Conservation (phyloP, 1,284 basidiomycete genomes). For the Prillingera fragicola region DNA sequence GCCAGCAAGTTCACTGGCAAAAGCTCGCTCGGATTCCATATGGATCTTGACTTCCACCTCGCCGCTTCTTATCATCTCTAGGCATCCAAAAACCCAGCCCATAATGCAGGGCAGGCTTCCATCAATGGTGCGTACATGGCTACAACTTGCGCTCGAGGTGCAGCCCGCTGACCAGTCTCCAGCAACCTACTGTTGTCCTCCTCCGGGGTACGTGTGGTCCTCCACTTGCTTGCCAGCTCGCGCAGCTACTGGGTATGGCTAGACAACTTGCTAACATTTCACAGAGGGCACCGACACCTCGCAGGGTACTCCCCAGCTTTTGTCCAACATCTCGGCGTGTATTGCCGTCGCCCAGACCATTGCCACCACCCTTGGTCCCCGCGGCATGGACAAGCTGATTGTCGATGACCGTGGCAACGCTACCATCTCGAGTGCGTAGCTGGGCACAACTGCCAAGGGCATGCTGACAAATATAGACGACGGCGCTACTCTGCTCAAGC, state of each 20-base stretch:
- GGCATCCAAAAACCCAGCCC: constrained; percentile 5
- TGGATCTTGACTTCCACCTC: not conserved
- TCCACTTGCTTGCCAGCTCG: not conserved
- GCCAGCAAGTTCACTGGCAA: constrained; percentile 1
- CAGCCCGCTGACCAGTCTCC: constrained; percentile 14
- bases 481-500: constrained; percentile 94
- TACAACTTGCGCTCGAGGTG: not conserved
- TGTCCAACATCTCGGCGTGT: constrained; percentile 95
- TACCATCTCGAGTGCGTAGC: constrained; percentile 72
- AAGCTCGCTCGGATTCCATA: constrained; percentile 2
- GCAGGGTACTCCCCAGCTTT: constrained; percentile 86
- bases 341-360: constrained; percentile 83
- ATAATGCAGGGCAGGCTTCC: constrained; percentile 45
- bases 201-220: constrained; percentile 54
- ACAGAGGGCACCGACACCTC: constrained; percentile 91
- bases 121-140: constrained; percentile 36
- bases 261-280: not conserved
- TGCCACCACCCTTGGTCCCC: constrained; percentile 90
- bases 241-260: constrained; percentile 2
- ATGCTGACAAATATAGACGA: constrained; percentile 55
- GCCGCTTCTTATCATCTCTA: not conserved
- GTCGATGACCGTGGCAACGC: constrained; percentile 87
- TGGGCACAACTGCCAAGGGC: no score
- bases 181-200: constrained; percentile 95
- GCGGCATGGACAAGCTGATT: constrained; percentile 96